Evolutionary conservation across 2,329 filamentous ascomycete genomes (phyloP), one percentile per base, ranked within the genome.

Genomic region (Exserohilum rostratum): DNA sequence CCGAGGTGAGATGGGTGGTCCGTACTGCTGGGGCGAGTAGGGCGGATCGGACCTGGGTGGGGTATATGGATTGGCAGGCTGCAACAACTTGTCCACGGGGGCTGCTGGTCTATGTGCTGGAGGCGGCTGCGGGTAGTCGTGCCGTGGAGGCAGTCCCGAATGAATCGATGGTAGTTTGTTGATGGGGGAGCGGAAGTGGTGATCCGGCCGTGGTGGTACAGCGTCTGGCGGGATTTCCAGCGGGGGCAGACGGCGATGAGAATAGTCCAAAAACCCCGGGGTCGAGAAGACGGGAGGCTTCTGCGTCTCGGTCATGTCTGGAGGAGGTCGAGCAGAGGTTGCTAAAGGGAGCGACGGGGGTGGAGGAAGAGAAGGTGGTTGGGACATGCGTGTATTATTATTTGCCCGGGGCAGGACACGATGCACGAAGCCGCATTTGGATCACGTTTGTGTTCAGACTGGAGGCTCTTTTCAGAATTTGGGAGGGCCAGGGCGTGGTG

Each of bases 261-360:
- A 70, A 54, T 74, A 73, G 53, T 73, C 73, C 40, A 73, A 66
- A 61, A 77, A 79, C 34, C 66, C 66, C 33, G 76, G 71, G 40
- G 73, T 66, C 27, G 76, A 75, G 46, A 80, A 76, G 46, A 69
- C 65, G 46, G 75, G 76, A 46, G 72, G 70, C 51, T 74, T 78
- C 60, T 79, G 78, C 51, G 75, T 78, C 63, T 79, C 77, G 29
- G 78, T 78, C 78, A 80, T 80, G 54, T 70, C 70, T 69, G 70
- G 57, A 59, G 70, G 53, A 51, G 70, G 62, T 64, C 62, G 66
- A 60, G 65, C 67, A 46, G 67, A 61, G 58, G 69, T 72, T 53
- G 74, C 71, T 53, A 75, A 73, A 72, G 77, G 76, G 55, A 77
- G 66, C 61, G 76, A 75, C 68, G 77, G 68, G 59, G 75, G 64